Evolutionary conservation across 768 basidiomycete species (phyloP).

Genomic region (Agrocybe chaxingu): DNA sequence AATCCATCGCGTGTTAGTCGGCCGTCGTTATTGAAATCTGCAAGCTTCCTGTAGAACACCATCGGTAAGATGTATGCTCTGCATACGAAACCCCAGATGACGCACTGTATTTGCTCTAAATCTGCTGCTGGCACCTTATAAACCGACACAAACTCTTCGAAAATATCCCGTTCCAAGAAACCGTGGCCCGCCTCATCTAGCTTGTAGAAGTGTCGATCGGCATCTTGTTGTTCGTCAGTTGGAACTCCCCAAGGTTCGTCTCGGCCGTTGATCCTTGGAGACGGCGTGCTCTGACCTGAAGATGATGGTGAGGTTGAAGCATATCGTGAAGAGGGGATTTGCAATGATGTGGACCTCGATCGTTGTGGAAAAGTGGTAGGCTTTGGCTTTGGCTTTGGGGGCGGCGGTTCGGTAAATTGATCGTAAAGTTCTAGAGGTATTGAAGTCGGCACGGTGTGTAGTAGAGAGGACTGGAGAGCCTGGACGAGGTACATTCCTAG

Average conservation of each 20-base stretch:
- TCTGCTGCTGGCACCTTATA: conserved; percentile 31
- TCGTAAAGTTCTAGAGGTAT: conserved; percentile 29
- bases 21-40: conserved; percentile 30
- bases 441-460: conserved; percentile 26
- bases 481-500: conserved; percentile 68
- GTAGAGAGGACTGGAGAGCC: conserved; percentile 29
- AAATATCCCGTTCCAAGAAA: conserved; percentile 29
- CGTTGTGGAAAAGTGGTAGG: too few species aligned
- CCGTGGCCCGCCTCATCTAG: conserved; percentile 28
- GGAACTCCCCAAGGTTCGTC: conserved; percentile 23
- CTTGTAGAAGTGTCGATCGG: conserved; percentile 27
- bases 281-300: conserved; percentile 2
- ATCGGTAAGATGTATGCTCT: not conserved
- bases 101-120: conserved; percentile 35
- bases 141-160: conserved; percentile 28
- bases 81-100: not conserved
- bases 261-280: not conserved
- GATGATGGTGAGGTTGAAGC: not conserved
- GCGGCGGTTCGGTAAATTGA: conserved; percentile 19
- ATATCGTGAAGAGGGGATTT: too few species aligned
- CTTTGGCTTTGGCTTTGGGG: conserved; percentile 3
- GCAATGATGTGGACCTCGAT: too few species aligned
- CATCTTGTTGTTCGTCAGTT: conserved; percentile 23
- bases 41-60: conserved; percentile 25
- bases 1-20: conserved; percentile 35